phyloP scores from a whole-genome alignment of 768 basidiomycete genomes.

The Pisolithus albus region DNA sequence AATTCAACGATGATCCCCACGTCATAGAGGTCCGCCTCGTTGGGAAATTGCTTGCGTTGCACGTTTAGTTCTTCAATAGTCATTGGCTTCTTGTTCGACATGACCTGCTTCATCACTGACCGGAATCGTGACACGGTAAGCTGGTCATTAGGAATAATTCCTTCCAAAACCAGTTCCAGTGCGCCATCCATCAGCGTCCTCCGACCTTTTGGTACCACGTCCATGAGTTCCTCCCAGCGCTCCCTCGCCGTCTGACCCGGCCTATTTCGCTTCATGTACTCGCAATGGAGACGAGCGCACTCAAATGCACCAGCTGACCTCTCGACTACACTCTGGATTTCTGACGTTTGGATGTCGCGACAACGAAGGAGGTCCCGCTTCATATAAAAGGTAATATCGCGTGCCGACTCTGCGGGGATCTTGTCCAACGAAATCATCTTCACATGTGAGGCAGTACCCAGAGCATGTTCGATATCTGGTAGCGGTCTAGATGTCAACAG shows the following conservation, averaged over 20 bases:
- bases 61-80: not conserved
- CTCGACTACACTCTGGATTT: not conserved
- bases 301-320: not conserved
- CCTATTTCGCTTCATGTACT: not conserved
- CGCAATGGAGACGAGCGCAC: not conserved
- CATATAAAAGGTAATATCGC: not conserved
- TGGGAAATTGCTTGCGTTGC: not conserved
- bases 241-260: not conserved
- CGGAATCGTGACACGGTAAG: not conserved
- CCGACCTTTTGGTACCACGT: not conserved
- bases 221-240: not conserved
- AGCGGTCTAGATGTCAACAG: not conserved
- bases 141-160: not conserved
- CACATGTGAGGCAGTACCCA: not conserved
- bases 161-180: not conserved
- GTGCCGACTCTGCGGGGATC: not conserved
- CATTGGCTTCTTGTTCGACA: not conserved
- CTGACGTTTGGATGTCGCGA: too few species aligned
- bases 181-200: not conserved
- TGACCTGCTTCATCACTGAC: conserved; percentile 4
- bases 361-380: not conserved
- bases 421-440: not conserved
- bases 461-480: not conserved
- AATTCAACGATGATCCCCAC: not conserved
- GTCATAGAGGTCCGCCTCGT: not conserved